Evolutionary conservation across 169 alveolate species (phyloP), one percentile per base, ranked within the genome.

Genomic region (Eimeria sp.): DNA sequence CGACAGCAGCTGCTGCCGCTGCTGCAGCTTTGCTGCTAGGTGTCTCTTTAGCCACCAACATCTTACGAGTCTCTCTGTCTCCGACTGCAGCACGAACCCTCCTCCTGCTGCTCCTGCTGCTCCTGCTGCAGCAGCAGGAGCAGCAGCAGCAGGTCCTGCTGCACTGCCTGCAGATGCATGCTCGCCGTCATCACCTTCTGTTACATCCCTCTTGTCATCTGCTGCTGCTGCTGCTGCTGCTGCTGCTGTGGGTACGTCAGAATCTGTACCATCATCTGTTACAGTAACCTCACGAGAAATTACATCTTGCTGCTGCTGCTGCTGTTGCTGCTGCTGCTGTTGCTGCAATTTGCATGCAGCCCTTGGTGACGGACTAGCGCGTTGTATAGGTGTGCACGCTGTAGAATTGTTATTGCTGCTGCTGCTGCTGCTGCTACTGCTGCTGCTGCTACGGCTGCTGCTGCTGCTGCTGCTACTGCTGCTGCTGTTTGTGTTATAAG

Each of bases 1-100:
- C n/a, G 92, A 84, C 61, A 84, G 92, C 92, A 84, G 92, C 92
- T 58, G 76, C 92, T 84, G 92, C 92, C 92, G 92, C 78, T 84
- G 92, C 92, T 84, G 78, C 54, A 84, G 78, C 57, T 84, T 84
- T 58, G 92, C 92, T 84, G 92, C 78, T 51, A 84, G n/a, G 78
- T 84, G 92, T 45, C 92, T 27, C 92, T 58, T 10, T 40, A 84
- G 76, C 92, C 92, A 84, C 92, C 92, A 84, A n/a, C 92, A 4
- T 40, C 92, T n/a, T 20, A 84, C 78, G 2, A 84, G 78, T 34
- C 92, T 5, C n/a, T 84, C 92, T 58, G 92, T 58, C 76, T 84
- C 92, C 61, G 92, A 84, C 61, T 58, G 92, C 92, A 84, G 76
- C 92, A 84, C 92, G 76, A 54, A 57, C 5, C 57, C 45, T 25